Base-by-base conservation (phyloP, 345 rosid genomes). In the Eucalyptus cloeziana region DNA sequence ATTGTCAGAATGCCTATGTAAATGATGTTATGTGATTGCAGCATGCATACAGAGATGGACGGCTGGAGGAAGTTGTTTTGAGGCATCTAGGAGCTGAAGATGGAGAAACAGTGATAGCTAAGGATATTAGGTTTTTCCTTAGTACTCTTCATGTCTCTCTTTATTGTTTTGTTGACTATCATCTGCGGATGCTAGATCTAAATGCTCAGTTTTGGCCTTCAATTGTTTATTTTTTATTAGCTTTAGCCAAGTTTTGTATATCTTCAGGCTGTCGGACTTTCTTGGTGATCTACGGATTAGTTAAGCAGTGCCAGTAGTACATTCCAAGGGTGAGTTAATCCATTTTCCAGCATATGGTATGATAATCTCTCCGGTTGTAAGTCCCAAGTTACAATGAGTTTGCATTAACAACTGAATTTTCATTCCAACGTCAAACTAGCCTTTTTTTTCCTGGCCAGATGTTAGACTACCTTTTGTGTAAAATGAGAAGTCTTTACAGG, bases 1-100 rank as follows among this genome's bases (percentile, higher is more conserved):
- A 76, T 62, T 62, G 58, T 56, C 83, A 21, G 52, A 31, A 56
- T 30, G 24, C 64, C 62, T 89, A 64, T 51, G 19, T 44, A 62
- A 43, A 60, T 67, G 54, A 89, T 64, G 67, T 67, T 69, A 67
- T 79, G 89, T 50, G 43, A 45, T 90, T 94, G 92, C 89, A 95
- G 99, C 99, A 97, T 91, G 95, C 94, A 10, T 95, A 92, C 92
- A 92, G 92, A 90, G 98, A 96, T 90, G 98, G 97, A 83, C 95
- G 93, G 52, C 90, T 95, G 91, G 99, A 95, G 94, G 97, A 97
- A 89, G 95, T 93, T 64, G 95, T 88, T 89, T 90, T 96, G 87
- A 94, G 97, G 45, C 96, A 96, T 93, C 95, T 96, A 90, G 94
- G 94, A 51, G 94, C 94, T 91, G 97, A 95, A 91, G 95, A 95